Evolutionary conservation across 306 rosid genomes (phyloP).

Genomic region (Heteromeles arbutifolia): DNA sequence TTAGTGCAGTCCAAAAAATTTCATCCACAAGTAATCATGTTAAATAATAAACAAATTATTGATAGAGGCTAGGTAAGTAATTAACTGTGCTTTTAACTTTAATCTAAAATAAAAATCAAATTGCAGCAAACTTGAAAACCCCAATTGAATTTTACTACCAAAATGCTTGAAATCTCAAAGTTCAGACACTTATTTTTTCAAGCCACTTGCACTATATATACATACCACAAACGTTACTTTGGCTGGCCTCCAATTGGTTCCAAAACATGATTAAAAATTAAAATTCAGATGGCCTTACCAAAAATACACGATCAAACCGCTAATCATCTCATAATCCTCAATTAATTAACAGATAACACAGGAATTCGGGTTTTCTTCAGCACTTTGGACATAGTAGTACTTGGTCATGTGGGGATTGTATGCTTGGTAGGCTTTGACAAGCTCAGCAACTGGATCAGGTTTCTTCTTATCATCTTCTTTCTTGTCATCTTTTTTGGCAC

Average conservation of each 20-base stretch:
- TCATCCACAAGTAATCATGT: background rate
- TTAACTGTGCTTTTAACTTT: background rate
- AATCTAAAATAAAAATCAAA: background rate
- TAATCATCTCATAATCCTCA: background rate
- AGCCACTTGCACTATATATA: background rate
- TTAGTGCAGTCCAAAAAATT: background rate
- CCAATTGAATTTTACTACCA: background rate
- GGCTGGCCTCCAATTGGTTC: background rate
- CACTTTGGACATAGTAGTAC: constrained; percentile 36
- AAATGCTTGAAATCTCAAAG: background rate
- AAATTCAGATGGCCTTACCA: background rate
- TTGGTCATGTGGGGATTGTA: constrained; percentile 39
- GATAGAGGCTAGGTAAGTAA: background rate
- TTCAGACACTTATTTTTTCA: background rate
- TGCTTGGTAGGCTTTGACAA: constrained; percentile 26
- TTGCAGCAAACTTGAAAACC: background rate
- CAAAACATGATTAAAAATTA: background rate
- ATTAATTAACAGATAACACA: constrained; percentile 54
- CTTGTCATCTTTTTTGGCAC: constrained; percentile 19
- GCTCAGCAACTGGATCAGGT: constrained; percentile 34
- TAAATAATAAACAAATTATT: background rate
- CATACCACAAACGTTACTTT: background rate
- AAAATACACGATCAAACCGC: background rate
- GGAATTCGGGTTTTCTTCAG: constrained; percentile 65
- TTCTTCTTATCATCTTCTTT: constrained; percentile 44